phyloP scores from a whole-genome alignment of 2,329 filamentous ascomycete species.

The Microdochium trichocladiopsis region DNA sequence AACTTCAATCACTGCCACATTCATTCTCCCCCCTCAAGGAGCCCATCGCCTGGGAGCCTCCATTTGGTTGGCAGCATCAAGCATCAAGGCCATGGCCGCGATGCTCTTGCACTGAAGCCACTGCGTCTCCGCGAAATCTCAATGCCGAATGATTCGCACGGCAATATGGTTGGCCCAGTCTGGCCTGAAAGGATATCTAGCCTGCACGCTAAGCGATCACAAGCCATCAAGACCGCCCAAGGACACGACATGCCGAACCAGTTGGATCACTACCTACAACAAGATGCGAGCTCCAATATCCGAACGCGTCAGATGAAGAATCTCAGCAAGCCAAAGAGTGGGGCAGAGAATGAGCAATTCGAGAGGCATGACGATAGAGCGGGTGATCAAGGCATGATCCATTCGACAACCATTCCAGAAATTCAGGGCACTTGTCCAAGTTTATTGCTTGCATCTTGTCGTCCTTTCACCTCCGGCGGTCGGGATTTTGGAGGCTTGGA shows the following conservation, averaged over 20 bases:
- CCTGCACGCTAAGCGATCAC: constrained; percentile 3
- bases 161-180: constrained; percentile 8
- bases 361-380: too few species aligned
- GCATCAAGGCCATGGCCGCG: constrained; percentile 6
- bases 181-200: constrained; percentile 4
- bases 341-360: too few species aligned
- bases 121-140: constrained; percentile 3
- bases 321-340: too few species aligned
- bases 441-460: background rate
- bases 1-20: too few species aligned
- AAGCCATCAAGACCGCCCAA: constrained; percentile 2
- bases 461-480: constrained; percentile 14
- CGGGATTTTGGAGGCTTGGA: constrained; percentile 19
- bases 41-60: too few species aligned
- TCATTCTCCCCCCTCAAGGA: too few species aligned
- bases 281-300: too few species aligned
- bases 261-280: background rate
- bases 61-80: too few species aligned
- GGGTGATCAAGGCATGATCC: too few species aligned
- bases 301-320: too few species aligned
- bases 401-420: too few species aligned
- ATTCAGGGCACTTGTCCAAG: too few species aligned
- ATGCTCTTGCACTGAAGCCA: constrained; percentile 4
- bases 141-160: constrained; percentile 10
- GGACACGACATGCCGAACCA: constrained; percentile 6